These are phyloP conservation scores for Pugionium cornutum DNA, from an alignment of 345 rosid genomes.

Conservation along the genomic window DNA sequence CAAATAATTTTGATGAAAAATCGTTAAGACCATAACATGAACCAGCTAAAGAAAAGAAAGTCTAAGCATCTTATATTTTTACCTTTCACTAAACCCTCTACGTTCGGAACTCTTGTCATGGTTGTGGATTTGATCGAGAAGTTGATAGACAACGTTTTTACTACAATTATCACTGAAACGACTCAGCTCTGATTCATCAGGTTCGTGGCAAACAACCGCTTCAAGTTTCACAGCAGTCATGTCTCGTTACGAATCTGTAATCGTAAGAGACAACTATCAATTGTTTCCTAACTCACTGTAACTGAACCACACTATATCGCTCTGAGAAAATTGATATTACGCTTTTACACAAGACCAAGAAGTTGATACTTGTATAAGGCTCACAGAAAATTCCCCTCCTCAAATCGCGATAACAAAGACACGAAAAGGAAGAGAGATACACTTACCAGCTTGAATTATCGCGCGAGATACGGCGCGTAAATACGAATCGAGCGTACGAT, in stretches of 20 bases:
- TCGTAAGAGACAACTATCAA: background rate
- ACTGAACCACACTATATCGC: background rate
- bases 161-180: conserved; percentile 39
- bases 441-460: conserved; percentile 16
- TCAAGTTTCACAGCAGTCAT: conserved; percentile 60
- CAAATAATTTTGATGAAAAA: background rate
- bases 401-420: background rate
- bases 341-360: background rate
- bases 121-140: conserved; percentile 43
- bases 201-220: conserved; percentile 40
- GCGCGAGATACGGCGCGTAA: conserved; percentile 19
- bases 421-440: conserved; percentile 1
- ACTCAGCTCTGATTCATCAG: conserved; percentile 42
- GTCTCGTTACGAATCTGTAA: conserved; percentile 29
- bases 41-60: conserved; percentile 13
- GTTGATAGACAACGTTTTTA: conserved; percentile 38
- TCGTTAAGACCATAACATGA: background rate
- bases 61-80: background rate
- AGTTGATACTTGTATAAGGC: conserved; percentile 25
- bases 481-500: conserved; percentile 12
- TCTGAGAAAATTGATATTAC: background rate
- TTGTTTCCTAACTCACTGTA: background rate
- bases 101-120: conserved; percentile 48
- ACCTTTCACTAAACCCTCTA: conserved; percentile 64
- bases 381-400: background rate